These are phyloP conservation scores for Ambispora gerdemannii DNA, from an alignment of 192 early-diverging fungal species.

Conservation along the genomic window DNA sequence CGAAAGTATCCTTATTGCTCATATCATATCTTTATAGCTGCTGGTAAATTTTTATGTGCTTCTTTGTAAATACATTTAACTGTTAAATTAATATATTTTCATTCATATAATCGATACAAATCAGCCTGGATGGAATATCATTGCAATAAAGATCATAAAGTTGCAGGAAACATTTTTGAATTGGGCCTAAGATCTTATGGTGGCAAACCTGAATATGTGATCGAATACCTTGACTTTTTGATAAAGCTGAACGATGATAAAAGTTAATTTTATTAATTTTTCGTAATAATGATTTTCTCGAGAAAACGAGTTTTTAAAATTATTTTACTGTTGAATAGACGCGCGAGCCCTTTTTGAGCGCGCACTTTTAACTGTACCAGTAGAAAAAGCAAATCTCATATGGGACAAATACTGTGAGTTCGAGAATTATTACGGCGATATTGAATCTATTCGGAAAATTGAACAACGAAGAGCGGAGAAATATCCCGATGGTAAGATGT, in stretches of 20 bases:
- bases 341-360: conserved; percentile 88
- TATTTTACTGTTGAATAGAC: conserved; percentile 41
- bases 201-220: conserved; percentile 71
- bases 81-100: not conserved
- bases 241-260: conserved; percentile 89
- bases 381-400: conserved; percentile 66
- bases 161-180: conserved; percentile 90
- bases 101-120: too few species aligned
- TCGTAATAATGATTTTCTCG: not conserved
- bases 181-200: conserved; percentile 78
- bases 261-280: conserved; percentile 47
- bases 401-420: conserved; percentile 84
- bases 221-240: conserved; percentile 82
- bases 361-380: conserved; percentile 64
- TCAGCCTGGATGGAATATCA: conserved; percentile 89
- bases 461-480: conserved; percentile 76
- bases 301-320: not conserved
- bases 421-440: conserved; percentile 87
- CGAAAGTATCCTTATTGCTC: conserved; percentile 71
- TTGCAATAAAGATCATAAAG: conserved; percentile 73
- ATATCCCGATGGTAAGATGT: conserved; percentile 59
- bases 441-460: conserved; percentile 67
- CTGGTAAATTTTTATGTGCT: conserved; percentile 46
- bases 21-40: conserved; percentile 80
- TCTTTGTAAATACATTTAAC: not conserved